phyloP scores from a whole-genome alignment of 2,329 filamentous ascomycete species.

The Pseudopyrenochaeta lycopersici region DNA sequence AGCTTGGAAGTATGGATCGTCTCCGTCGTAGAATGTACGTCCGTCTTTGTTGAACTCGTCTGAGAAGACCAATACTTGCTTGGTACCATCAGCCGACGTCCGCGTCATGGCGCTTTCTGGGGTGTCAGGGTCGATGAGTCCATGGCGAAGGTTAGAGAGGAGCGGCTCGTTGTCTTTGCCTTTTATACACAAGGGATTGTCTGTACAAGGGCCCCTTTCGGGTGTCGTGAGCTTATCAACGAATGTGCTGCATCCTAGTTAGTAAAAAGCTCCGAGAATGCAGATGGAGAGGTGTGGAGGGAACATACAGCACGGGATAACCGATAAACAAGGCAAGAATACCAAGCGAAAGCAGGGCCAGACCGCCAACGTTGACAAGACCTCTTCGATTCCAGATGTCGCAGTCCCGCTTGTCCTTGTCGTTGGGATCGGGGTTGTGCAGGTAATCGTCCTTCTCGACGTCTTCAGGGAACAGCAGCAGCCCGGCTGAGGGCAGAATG shows the following conservation, averaged over 20 bases:
- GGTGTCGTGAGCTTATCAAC: conserved; percentile 56
- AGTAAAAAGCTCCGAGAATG: conserved; percentile 9
- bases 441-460: conserved; percentile 77
- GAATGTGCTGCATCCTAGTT: conserved; percentile 62
- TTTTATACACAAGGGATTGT: conserved; percentile 60
- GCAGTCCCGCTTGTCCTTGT: conserved; percentile 68
- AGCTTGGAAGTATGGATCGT: conserved; percentile 74
- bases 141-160: conserved; percentile 67
- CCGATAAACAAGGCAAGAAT: conserved; percentile 72
- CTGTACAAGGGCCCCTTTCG: conserved; percentile 48
- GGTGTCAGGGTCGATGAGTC: conserved; percentile 74
- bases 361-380: conserved; percentile 69
- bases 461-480: conserved; percentile 75
- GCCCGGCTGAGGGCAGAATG: conserved; percentile 71
- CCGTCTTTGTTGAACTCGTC: conserved; percentile 76
- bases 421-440: conserved; percentile 74
- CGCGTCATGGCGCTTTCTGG: conserved; percentile 66
- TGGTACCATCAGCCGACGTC: conserved; percentile 66
- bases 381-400: conserved; percentile 73
- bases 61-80: conserved; percentile 73
- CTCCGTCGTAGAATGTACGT: conserved; percentile 74
- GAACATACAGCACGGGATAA: conserved; percentile 72
- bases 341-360: conserved; percentile 67
- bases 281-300: background rate
- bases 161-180: conserved; percentile 59